Evolutionary conservation across 345 rosid genomes (phyloP).

Genomic region (Hibiscus tridactylites): DNA sequence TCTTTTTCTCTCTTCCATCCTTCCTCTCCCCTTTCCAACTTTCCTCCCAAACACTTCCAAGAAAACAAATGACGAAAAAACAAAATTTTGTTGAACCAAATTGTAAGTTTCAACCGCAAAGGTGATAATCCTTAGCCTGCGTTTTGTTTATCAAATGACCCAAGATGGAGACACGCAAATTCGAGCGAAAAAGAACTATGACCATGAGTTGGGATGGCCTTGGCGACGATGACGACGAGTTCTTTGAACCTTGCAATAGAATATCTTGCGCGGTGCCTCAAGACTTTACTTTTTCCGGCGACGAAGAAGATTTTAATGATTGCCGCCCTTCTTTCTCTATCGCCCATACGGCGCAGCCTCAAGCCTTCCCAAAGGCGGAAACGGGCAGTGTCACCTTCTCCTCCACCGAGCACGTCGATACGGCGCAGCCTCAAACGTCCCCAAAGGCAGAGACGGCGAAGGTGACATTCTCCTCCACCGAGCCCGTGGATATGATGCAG

Average conservation of each 20-base stretch:
- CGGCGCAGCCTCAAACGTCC: no score
- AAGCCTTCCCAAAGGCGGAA: no score
- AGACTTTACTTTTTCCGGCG: constrained; percentile 59
- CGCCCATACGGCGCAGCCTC: no score
- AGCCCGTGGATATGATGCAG: no score
- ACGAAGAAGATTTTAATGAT: constrained; percentile 70
- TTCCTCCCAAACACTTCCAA: neutral
- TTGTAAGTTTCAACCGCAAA: neutral
- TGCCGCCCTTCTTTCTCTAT: constrained; percentile 46
- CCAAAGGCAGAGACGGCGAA: no score
- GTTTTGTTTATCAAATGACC: constrained; percentile 8
- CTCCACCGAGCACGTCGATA: no score
- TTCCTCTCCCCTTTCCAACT: neutral
- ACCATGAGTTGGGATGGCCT: constrained; percentile 74
- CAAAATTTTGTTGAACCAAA: neutral
- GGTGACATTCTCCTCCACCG: no score
- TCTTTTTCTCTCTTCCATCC: constrained; percentile 36
- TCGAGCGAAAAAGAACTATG: constrained; percentile 53
- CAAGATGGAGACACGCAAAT: constrained; percentile 20
- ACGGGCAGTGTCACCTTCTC: no score
- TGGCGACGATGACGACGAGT: constrained; percentile 52
- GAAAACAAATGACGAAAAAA: neutral
- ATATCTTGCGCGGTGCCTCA: constrained; percentile 38
- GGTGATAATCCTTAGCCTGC: neutral
- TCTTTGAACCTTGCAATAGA: constrained; percentile 55